Percentiles rank a stretch among this genome's conserved stretches.
Evolutionary conservation across 495 filamentous ascomycete genomes (phyloP).

Genomic region (Podospora comata): DNA sequence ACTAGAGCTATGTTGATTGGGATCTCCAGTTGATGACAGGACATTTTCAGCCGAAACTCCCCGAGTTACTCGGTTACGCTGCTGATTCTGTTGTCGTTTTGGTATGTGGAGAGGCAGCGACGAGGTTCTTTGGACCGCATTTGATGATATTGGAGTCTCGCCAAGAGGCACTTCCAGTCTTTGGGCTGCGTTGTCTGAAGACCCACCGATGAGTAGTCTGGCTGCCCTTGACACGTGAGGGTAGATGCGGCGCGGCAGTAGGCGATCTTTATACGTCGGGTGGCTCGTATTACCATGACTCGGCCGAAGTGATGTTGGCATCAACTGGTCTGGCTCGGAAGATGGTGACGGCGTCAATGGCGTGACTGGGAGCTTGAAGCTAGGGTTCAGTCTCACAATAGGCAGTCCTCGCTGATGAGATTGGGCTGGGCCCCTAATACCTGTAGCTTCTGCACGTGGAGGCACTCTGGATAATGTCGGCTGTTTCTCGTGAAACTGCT

Average conservation of each 20-base stretch:
- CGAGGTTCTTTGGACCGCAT: too few relatives aligned
- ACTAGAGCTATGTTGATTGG: neutral
- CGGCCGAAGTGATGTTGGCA: neutral
- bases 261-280: neutral
- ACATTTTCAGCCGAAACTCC: neutral
- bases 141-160: too few relatives aligned
- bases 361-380: neutral
- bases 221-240: neutral
- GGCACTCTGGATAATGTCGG: neutral
- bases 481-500: neutral
- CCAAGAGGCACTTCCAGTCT: too few relatives aligned
- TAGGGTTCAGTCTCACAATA: neutral
- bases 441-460: neutral
- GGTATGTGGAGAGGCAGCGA: too few relatives aligned
- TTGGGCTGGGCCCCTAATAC: neutral
- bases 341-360: neutral
- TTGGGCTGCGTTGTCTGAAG: too few relatives aligned
- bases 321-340: neutral
- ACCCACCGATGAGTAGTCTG: too few relatives aligned
- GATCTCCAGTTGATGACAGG: neutral
- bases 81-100: too few relatives aligned
- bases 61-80: neutral
- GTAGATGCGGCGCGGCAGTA: neutral
- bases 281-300: neutral
- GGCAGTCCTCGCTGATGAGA: neutral